These are phyloP conservation scores for Carex parvula DNA, from an alignment of 176 grass and related monocot genomes.

Conservation along the genomic window DNA sequence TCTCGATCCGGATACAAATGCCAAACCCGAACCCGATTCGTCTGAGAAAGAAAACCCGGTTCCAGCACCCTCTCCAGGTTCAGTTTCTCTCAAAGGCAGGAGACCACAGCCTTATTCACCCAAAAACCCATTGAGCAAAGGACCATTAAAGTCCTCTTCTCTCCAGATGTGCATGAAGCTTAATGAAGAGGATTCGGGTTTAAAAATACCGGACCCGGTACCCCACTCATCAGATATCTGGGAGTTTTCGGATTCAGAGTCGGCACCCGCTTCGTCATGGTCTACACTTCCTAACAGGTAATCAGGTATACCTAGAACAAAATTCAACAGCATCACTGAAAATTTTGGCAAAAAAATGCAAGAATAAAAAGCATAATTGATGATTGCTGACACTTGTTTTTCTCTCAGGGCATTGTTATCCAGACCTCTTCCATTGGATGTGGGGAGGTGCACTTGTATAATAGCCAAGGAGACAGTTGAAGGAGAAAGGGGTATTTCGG, in stretches of 20 bases:
- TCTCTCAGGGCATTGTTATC: slow-evolving; percentile 64
- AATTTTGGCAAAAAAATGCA: slow-evolving; percentile 2
- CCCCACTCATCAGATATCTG: slow-evolving; percentile 69
- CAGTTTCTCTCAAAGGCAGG: slow-evolving; percentile 16
- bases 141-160: slow-evolving; percentile 47
- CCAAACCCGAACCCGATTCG: not conserved
- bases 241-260: slow-evolving; percentile 87
- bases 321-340: not conserved
- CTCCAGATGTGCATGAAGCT: slow-evolving; percentile 70
- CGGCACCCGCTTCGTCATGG: slow-evolving; percentile 83
- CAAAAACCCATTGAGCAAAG: not conserved
- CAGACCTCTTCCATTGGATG: slow-evolving; percentile 72
- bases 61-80: not conserved
- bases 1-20: not conserved
- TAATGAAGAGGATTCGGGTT: slow-evolving; percentile 49
- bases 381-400: not conserved
- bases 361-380: not conserved
- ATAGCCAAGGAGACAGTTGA: slow-evolving; percentile 56
- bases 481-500: slow-evolving; percentile 46
- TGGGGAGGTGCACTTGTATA: slow-evolving; percentile 86
- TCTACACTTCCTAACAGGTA: slow-evolving; percentile 86
- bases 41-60: slow-evolving; percentile 55
- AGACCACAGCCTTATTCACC: not conserved
- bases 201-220: slow-evolving; percentile 12
- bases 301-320: not conserved